phyloP scores from a whole-genome alignment of 2,329 filamentous ascomycete species.

The Polychaeton citri region DNA sequence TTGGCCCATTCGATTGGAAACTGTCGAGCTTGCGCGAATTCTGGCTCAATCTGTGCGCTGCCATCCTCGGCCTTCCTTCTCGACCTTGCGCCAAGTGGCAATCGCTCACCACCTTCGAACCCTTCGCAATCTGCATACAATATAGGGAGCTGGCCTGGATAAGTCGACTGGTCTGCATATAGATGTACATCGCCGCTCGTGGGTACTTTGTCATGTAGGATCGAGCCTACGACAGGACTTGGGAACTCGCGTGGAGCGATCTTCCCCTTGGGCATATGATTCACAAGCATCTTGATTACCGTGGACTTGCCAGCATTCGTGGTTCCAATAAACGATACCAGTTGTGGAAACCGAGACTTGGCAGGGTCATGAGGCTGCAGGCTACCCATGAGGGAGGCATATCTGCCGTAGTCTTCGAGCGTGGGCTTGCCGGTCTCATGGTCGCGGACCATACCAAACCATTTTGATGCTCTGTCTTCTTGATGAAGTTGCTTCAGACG shows the following conservation, averaged over 20 bases:
- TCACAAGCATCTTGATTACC: slow-evolving; percentile 33
- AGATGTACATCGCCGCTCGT: slow-evolving; percentile 39
- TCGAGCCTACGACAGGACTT: slow-evolving; percentile 29
- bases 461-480: slow-evolving; percentile 17
- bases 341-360: slow-evolving; percentile 3
- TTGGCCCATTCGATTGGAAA: not conserved
- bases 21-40: slow-evolving; percentile 1
- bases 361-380: slow-evolving; percentile 6
- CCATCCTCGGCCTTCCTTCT: slow-evolving; percentile 1
- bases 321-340: slow-evolving; percentile 8
- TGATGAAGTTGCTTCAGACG: slow-evolving; percentile 9
- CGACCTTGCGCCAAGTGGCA: slow-evolving; percentile 15
- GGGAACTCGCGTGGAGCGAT: slow-evolving; percentile 14
- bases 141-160: slow-evolving; percentile 22
- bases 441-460: slow-evolving; percentile 19
- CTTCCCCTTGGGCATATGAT: slow-evolving; percentile 10
- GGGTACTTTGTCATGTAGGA: slow-evolving; percentile 16
- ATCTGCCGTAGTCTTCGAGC: slow-evolving; percentile 27
- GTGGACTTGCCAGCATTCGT: slow-evolving; percentile 32
- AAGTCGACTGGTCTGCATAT: slow-evolving; percentile 32
- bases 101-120: slow-evolving; percentile 32
- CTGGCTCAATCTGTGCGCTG: not conserved
- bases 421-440: slow-evolving; percentile 8
- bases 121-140: slow-evolving; percentile 39
- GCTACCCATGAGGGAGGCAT: slow-evolving; percentile 25